Base-by-base conservation (phyloP, 2,329 filamentous ascomycete species). In the Colletotrichum lupini region DNA sequence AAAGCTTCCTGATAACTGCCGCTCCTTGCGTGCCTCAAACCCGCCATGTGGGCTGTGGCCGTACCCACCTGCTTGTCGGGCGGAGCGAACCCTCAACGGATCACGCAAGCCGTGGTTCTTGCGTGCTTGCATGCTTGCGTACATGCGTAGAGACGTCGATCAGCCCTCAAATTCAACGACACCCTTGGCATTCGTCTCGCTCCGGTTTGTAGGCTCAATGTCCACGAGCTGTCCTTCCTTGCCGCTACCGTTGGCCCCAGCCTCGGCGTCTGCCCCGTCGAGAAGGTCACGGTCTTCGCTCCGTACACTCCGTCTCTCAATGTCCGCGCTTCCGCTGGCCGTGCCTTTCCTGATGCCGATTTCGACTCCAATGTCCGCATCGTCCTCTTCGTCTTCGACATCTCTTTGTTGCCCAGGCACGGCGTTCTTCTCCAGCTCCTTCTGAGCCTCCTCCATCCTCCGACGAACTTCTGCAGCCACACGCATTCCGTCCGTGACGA, bases 401-500 rank as follows among this genome's bases (percentile, higher is more conserved):
- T 42, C 92, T 0, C 92, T 89, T 82, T 75, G 86, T 78, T 92
- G 87, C 57, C 89, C 84, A 1, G 89, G 89, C n/a, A 92, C 83
- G 0, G 92, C 93, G 73, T 95, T 95, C 82, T 92, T 93, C 83
- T 98, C 96, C 76, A 98, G 85, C 80, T 98, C 96, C 77, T 92
- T 92, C 82, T 98, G 95, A 3, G 96, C 96, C 81, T 99, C 97
- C 75, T 99, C 96, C 93, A 98, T 98, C 57, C 95, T 89, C 78
- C 95, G 91, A 76, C 94, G 89, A 64, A 99, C 96, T 82, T 99
- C 97, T 1, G 93, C 94, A 0, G 97, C 97, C 72, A 98, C 96
- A 42, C 96, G 92, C 92, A 98, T 98, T 55, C 97, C 97, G 80
- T 99, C 97, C 1, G 94, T 97, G 76, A 98, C 97, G 78, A 99